Percentiles rank a stretch among this genome's conserved stretches.
Conservation (phyloP, 768 basidiomycete species). For the Boletus subcaerulescens region DNA sequence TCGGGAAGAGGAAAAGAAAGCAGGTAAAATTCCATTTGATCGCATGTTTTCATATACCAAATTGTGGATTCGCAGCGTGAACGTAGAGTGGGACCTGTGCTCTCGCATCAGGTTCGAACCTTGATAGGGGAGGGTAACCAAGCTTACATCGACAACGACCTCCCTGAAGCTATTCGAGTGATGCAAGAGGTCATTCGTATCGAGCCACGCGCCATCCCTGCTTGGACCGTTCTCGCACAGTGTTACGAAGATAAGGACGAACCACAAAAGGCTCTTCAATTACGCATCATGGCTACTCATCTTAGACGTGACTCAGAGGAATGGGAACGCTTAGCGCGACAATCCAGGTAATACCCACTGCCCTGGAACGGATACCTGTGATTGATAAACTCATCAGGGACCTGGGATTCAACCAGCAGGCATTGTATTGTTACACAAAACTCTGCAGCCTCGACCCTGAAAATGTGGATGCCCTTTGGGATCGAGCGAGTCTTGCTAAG, state of each 20-base stretch:
- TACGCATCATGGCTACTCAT: conserved; percentile 52
- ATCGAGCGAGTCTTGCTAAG: conserved; percentile 78
- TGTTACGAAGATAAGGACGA: conserved; percentile 16
- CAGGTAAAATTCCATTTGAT: conserved; percentile 34
- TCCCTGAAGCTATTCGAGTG: conserved; percentile 65
- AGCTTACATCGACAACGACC: conserved; percentile 72
- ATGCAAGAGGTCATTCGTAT: conserved; percentile 94
- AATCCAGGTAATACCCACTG: conserved; percentile 58
- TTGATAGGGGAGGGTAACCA: conserved; percentile 81
- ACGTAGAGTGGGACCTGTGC: conserved; percentile 11
- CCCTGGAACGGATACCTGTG: conserved; percentile 44
- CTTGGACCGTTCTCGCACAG: conserved; percentile 66
- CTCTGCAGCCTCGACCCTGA: conserved; percentile 72
- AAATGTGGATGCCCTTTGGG: conserved; percentile 87
- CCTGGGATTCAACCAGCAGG: conserved; percentile 76
- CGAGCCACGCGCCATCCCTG: conserved; percentile 77
- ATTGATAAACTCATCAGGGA: conserved; percentile 54
- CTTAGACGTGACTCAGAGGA: conserved; percentile 79
- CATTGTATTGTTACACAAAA: conserved; percentile 89
- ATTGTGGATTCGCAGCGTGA: conserved; percentile 3
- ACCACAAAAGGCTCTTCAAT: conserved; percentile 16
- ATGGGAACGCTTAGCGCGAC: conserved; percentile 78
- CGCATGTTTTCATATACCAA: background rate
- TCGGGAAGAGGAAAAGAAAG: conserved; percentile 51
- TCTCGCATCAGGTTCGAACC: conserved; percentile 17